Percentiles rank a stretch among this genome's conserved stretches.
Evolutionary conservation across 2,329 filamentous ascomycete species (phyloP).

Genomic region (Fusarium humuli): DNA sequence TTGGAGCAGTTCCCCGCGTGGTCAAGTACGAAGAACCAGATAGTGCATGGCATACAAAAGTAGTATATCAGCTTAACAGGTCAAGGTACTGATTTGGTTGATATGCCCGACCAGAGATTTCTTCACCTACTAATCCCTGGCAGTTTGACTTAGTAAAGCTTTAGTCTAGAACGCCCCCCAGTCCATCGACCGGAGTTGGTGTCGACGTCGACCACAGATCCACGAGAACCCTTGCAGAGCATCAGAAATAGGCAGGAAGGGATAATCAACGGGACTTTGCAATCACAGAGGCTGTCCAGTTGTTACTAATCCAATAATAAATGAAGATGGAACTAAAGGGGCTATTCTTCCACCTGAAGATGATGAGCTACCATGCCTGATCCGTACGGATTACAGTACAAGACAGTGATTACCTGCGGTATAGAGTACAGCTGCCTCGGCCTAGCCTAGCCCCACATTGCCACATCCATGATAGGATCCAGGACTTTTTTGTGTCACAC

Average conservation of each 20-base stretch:
- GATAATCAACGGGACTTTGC: constrained; percentile 19
- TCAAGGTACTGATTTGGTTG: constrained; percentile 1
- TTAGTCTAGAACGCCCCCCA: constrained; percentile 21
- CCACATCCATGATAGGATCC: constrained; percentile 26
- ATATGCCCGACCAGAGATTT: not conserved
- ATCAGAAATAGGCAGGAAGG: constrained; percentile 32
- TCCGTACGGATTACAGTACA: not conserved
- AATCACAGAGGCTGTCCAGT: not conserved
- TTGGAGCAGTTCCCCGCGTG: constrained; percentile 35
- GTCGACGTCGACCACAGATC: constrained; percentile 37
- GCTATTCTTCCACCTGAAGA: constrained; percentile 6
- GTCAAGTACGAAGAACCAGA: not conserved
- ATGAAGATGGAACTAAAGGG: not conserved
- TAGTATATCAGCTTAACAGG: not conserved
- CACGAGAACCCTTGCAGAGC: constrained; percentile 27
- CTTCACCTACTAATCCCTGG: constrained; percentile 7
- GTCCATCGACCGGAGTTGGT: constrained; percentile 26
- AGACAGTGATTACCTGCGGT: not conserved
- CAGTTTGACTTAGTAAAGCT: constrained; percentile 7
- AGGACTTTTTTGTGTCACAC: constrained; percentile 6
- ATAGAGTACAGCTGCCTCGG: constrained; percentile 17
- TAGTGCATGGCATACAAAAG: not conserved
- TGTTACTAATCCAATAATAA: not conserved
- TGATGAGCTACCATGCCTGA: not conserved
- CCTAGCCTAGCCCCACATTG: constrained; percentile 17